A percentile compares a stretch with the other conserved stretches of the same genome.
Evolutionary conservation across 306 rosid species (phyloP).

Genomic region (Ormosia emarginata): DNA sequence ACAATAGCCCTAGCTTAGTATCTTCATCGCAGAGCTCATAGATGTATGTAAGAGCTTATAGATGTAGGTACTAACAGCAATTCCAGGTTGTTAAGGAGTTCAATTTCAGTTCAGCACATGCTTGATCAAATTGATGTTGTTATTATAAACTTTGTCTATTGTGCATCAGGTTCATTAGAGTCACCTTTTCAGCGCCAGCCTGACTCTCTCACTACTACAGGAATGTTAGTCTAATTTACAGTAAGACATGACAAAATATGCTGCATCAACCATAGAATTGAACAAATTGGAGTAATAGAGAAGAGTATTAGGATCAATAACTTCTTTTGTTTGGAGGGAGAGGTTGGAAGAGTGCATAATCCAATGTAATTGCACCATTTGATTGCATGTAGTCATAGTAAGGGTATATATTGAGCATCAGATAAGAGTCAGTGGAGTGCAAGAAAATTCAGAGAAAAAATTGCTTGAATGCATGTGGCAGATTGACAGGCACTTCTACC

Average conservation of each 20-base stretch:
- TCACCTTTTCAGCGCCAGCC: slow-evolving; percentile 84
- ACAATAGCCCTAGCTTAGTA: slow-evolving; percentile 43
- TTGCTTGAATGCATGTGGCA: too few relatives aligned
- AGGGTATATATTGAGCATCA: slow-evolving; percentile 77
- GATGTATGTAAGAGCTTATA: slow-evolving; percentile 77
- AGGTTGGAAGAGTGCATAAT: slow-evolving; percentile 70
- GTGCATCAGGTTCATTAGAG: slow-evolving; percentile 69
- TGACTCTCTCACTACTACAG: slow-evolving; percentile 70
- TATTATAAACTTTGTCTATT: slow-evolving; percentile 63
- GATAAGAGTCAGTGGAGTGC: slow-evolving; percentile 68
- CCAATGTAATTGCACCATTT: slow-evolving; percentile 76
- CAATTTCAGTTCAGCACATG: slow-evolving; percentile 74
- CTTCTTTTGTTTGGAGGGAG: slow-evolving; percentile 74
- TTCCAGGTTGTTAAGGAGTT: slow-evolving; percentile 72
- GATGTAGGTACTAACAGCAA: slow-evolving; percentile 64
- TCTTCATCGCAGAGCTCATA: slow-evolving; percentile 83
- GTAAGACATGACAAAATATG: slow-evolving; percentile 73
- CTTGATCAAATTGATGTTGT: slow-evolving; percentile 76
- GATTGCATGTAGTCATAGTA: slow-evolving; percentile 81
- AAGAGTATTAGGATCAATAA: slow-evolving; percentile 76
- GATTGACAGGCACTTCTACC: too few relatives aligned
- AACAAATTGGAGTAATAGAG: slow-evolving; percentile 79
- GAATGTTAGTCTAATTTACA: slow-evolving; percentile 66
- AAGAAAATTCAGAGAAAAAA: slow-evolving; percentile 27
- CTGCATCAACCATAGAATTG: slow-evolving; percentile 79